Percentiles rank a stretch among this genome's conserved stretches.
Evolutionary conservation across 148 eudicot species (phyloP).

Genomic region (Nepenthes gracilis): DNA sequence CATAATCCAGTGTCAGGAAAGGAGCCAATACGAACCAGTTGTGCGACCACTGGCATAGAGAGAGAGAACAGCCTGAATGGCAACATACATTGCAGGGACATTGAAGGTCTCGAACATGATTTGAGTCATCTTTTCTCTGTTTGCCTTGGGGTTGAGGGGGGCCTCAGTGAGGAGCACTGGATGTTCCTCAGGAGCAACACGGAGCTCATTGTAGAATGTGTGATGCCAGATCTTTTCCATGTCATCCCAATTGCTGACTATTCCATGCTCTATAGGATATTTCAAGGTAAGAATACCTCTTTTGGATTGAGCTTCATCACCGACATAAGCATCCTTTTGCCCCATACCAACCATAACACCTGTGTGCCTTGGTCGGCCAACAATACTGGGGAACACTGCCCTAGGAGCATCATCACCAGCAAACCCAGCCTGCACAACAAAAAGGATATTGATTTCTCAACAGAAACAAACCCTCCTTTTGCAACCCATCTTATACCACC

Average conservation of each 20-base stretch:
- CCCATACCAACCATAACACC: slow-evolving; percentile 93
- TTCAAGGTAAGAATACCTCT: slow-evolving; percentile 65
- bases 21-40: slow-evolving; percentile 30
- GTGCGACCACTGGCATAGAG: slow-evolving; percentile 85
- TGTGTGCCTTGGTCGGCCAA: slow-evolving; percentile 74
- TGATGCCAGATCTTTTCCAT: slow-evolving; percentile 91
- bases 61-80: slow-evolving; percentile 77
- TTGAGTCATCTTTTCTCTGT: slow-evolving; percentile 79
- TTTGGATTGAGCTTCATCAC: slow-evolving; percentile 78
- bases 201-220: slow-evolving; percentile 72
- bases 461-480: background rate
- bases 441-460: background rate
- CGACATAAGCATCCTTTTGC: slow-evolving; percentile 76
- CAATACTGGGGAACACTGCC: slow-evolving; percentile 77
- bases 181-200: slow-evolving; percentile 83
- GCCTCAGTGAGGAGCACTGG: slow-evolving; percentile 74
- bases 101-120: slow-evolving; percentile 78
- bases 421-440: slow-evolving; percentile 49
- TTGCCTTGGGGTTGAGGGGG: slow-evolving; percentile 80
- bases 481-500: background rate
- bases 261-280: slow-evolving; percentile 76
- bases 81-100: slow-evolving; percentile 75
- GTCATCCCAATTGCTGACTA: slow-evolving; percentile 79
- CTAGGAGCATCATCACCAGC: slow-evolving; percentile 87
- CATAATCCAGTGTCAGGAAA: background rate